Percentiles rank a stretch among this genome's conserved stretches.
Conservation (phyloP, 1,284 basidiomycete species). For the Cryptococcus sp. region DNA sequence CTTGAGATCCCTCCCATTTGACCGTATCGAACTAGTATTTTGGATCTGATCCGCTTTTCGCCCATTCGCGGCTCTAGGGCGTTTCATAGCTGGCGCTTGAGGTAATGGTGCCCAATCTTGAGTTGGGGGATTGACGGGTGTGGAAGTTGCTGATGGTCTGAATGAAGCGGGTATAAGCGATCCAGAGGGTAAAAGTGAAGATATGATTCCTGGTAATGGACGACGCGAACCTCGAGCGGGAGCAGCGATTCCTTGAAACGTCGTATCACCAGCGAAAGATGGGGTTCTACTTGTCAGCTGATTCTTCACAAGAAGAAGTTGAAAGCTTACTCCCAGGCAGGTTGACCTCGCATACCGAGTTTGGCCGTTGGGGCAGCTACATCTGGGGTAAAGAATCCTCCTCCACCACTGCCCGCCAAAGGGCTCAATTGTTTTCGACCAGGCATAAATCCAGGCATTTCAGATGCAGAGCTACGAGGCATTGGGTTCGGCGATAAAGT, state of each 20-base stretch:
- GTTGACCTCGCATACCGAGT: slow-evolving; percentile 33
- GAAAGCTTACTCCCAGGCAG: slow-evolving; percentile 34
- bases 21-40: slow-evolving; percentile 19
- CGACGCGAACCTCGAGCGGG: slow-evolving; percentile 8
- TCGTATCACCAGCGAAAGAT: slow-evolving; percentile 31
- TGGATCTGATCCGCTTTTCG: slow-evolving; percentile 22
- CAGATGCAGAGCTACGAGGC: slow-evolving; percentile 36
- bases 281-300: slow-evolving; percentile 22
- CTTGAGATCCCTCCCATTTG: slow-evolving; percentile 25
- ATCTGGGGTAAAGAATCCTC: slow-evolving; percentile 74
- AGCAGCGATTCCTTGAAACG: slow-evolving; percentile 27
- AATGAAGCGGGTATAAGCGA: slow-evolving; percentile 14
- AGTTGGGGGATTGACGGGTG: slow-evolving; percentile 14
- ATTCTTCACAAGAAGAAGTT: not conserved
- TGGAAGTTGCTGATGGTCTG: slow-evolving; percentile 22
- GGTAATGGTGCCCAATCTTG: slow-evolving; percentile 12
- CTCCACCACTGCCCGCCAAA: slow-evolving; percentile 50
- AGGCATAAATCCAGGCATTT: slow-evolving; percentile 53
- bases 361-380: slow-evolving; percentile 14
- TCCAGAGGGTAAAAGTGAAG: slow-evolving; percentile 8
- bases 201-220: slow-evolving; percentile 35
- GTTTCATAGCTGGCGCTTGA: slow-evolving; percentile 45
- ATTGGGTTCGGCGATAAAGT: slow-evolving; percentile 51
- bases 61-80: slow-evolving; percentile 29
- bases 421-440: slow-evolving; percentile 48